These are phyloP conservation scores for Arthroderma uncinatum DNA, from an alignment of 2,329 filamentous ascomycete genomes.

Conservation along the genomic window DNA sequence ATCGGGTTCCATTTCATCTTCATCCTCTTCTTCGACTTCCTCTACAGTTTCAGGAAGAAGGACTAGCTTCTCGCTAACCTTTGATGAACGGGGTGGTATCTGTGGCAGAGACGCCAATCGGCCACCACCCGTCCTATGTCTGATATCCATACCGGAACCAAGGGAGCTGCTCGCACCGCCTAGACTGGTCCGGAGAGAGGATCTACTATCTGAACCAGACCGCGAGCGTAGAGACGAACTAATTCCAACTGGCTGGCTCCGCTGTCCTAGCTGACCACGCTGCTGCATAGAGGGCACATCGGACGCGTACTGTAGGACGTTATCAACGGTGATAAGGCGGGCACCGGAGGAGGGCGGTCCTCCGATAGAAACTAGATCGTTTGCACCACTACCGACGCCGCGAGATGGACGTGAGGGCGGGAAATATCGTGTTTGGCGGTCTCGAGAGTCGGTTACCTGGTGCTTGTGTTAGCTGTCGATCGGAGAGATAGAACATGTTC, in stretches of 20 bases:
- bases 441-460: constrained; percentile 36
- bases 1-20: constrained; percentile 23
- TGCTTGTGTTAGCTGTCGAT: neutral
- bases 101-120: constrained; percentile 45
- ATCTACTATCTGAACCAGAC: neutral
- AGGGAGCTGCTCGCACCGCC: neutral
- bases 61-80: constrained; percentile 94
- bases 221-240: constrained; percentile 28
- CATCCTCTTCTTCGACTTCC: constrained; percentile 41
- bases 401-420: neutral
- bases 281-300: constrained; percentile 93
- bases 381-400: neutral
- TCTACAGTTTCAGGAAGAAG: constrained; percentile 70
- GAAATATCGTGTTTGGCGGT: constrained; percentile 20
- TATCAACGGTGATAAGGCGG: constrained; percentile 81
- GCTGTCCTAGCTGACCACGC: constrained; percentile 44
- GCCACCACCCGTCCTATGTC: constrained; percentile 25
- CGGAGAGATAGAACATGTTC: neutral
- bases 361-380: constrained; percentile 17
- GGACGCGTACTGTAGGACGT: constrained; percentile 83
- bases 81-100: constrained; percentile 77
- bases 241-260: constrained; percentile 31
- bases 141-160: constrained; percentile 8
- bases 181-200: neutral
- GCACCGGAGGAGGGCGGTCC: constrained; percentile 35